Evolutionary conservation across 2,329 filamentous ascomycete species (phyloP), one percentile per base, ranked within the genome.

Genomic region (Beauveria caledonica): DNA sequence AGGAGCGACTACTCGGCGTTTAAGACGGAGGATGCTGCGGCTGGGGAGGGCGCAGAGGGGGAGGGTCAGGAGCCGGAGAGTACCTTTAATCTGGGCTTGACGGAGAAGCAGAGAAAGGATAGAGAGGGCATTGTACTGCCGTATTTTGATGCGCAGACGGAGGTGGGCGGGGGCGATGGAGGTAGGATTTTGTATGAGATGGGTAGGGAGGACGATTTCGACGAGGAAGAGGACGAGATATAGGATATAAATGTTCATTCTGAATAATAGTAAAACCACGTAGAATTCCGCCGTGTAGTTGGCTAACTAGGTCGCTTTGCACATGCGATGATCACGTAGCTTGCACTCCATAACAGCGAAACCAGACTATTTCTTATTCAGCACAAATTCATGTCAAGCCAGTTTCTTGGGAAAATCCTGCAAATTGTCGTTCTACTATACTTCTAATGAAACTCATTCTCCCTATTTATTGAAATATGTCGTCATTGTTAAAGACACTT

Each of bases 181-280:
- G 94, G 94, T 0, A 82, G 93, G 63, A 99, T 99, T 65, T 71
- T 99, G 68, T 99, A 99, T 72, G 93, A 97, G 67, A 96, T 97
- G 89, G 93, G 92, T 1, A 84, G 86, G 64, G 94, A 97, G 76
- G 94, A 99, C 73, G 92, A 97, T 71, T 97, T 97, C 75, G 92
- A 96, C 67, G 92, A 96, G 62, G 92, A 96, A 69, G 92, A 97
- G 69, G 92, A 97, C 75, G 92, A 97, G 75, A 92, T 93, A 65
- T 92, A 57, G 53, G 21, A 21, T 5, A 21, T 3, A 15, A 11
- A 36, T 23, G 10, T n/a, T 29, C 0, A 15, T 9, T 36, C 4
- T 36, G 1, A n/a, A 56, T 3, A 5, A 8, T 10, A 19, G 4
- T 21, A 15, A 15, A n/a, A 7, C 21, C n/a, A 27, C 6, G 11